Evolutionary conservation across 2,329 filamentous ascomycete genomes (phyloP), one percentile per base, ranked within the genome.

Genomic region (Cytospora paraplurivora): DNA sequence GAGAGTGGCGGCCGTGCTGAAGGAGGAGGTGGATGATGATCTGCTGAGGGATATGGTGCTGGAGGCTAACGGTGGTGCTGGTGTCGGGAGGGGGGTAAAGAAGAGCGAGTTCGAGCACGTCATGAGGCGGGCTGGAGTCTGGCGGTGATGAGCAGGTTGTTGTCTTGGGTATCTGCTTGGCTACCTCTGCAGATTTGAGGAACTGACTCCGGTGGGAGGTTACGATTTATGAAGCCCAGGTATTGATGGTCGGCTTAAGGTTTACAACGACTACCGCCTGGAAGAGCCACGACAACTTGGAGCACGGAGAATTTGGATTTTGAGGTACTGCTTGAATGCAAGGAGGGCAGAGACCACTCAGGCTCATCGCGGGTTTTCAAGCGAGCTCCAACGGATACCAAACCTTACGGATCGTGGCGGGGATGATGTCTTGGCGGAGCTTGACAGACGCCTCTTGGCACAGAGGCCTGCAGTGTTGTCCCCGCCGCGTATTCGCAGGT

Each of bases 21-120:
- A 92, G 76, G 92, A 97, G 77, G 92, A 88, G 66, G 88, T 96
- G 32, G 85, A 86, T 64, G 95, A 98, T 71, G 88, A 92, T 56
- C 77, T 96, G 72, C 78, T 99, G 72, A 87, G 86, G 78, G 93
- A 97, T 79, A 99, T 99, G 95, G 89, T 99, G 63, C 79, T 93
- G 56, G 94, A 98, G 81, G 95, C 94, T 56, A 97, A 96, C 75
- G 91, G 91, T 3, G 92, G 91, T 1, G 86, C 83, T 4, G 88
- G 90, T 17, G 84, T 90, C 12, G 85, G 81, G 44, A 84, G 81
- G 62, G 92, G 90, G 8, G 94, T 96, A 11, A 85, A 81, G 49
- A 80, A 88, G 72, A 88, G 90, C 59, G 92, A 97, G 72, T 97
- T 97, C 77, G 89, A 93, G 76, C 85, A 85, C 61, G 91, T 97